Evolutionary conservation across 768 basidiomycete species (phyloP).

Genomic region (Xerocomellus dryophilus): DNA sequence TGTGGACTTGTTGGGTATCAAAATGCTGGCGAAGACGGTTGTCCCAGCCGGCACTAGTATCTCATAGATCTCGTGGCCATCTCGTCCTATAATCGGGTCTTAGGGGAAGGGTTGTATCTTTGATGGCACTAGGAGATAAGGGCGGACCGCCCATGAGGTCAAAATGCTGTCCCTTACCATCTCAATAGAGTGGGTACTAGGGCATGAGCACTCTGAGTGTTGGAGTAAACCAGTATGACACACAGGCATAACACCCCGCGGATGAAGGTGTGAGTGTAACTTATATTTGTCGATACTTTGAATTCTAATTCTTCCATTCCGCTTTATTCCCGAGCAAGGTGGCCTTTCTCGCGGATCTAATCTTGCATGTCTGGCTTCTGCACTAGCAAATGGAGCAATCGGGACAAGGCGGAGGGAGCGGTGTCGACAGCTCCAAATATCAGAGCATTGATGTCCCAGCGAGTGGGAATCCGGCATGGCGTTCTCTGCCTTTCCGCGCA

Average conservation of each 20-base stretch:
- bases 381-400: neutral
- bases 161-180: neutral
- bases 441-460: neutral
- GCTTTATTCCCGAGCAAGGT: neutral
- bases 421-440: constrained; percentile 4
- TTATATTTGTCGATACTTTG: neutral
- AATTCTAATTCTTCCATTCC: neutral
- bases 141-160: neutral
- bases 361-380: neutral
- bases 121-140: neutral
- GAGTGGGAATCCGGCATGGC: neutral
- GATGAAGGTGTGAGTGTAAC: neutral
- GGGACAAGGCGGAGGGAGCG: neutral
- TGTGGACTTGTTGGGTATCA: neutral
- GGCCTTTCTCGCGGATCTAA: neutral
- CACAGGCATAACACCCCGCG: neutral
- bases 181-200: neutral
- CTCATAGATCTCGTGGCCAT: neutral
- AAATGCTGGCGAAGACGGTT: constrained; percentile 1
- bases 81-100: neutral
- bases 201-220: neutral
- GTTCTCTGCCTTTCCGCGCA: neutral
- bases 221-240: neutral
- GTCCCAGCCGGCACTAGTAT: constrained; percentile 1
- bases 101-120: neutral